Evolutionary conservation across 1,139 yeast genomes (phyloP), one percentile per base, ranked within the genome.

Genomic region (Yamadazyma dendronema): DNA sequence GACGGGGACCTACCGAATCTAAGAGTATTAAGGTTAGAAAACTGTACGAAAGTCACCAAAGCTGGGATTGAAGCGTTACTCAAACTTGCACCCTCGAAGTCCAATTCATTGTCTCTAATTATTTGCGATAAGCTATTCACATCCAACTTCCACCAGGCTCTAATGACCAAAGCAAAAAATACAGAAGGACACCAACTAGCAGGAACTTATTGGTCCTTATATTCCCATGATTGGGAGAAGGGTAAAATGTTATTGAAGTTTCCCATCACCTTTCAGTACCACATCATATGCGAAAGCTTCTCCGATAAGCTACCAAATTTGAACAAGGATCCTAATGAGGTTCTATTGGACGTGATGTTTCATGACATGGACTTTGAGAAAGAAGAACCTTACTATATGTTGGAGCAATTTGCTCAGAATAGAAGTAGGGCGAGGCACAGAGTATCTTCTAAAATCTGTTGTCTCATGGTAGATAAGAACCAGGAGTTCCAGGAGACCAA

Each of bases 201-300:
- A 4, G 53, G 53, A 2, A 56, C 66, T 2, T 43, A 49, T 13
- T 65, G 69, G 68, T 33, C 46, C 11, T 31, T 33, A 9, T 33
- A 52, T 15, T 36, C 37, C 35, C 39, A 44, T 25, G 40, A 49
- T 3, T 37, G 42, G 42, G 37, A 37, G 28, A 40, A 41, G 21
- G 31, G 42, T 21, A 28, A 44, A 12, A 17, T 52, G 4, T 34
- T 61, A 4, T 17, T 46, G 11, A 50, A 50, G 23, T 38, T 57
- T 11, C 67, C 71, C 2, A 34, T 65, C 33, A 65, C 57, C 0
- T 47, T 62, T 31, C 62, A 60, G 34, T 48, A 57, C 24, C 51
- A 49, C 34, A 48, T 50, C 17, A 37, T 61, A 10, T 36, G 38
- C 28, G 44, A 46, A 28, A 22, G 39, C 3, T 35, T 42, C 33